Evolutionary conservation across 2,329 filamentous ascomycete species (phyloP).

Genomic region (Aspergillus proliferans): DNA sequence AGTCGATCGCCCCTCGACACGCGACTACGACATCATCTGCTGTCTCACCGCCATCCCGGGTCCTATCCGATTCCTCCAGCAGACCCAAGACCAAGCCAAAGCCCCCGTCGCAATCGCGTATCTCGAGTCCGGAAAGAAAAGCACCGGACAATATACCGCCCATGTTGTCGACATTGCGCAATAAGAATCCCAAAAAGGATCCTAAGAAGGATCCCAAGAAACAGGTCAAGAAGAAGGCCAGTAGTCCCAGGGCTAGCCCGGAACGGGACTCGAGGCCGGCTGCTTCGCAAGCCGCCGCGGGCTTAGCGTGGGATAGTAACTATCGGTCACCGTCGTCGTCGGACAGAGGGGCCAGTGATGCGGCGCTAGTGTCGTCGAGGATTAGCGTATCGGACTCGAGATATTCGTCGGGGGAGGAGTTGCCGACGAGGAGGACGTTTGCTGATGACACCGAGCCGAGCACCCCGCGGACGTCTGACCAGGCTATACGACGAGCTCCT

Average conservation of each 20-base stretch:
- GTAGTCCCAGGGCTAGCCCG: slow-evolving; percentile 2
- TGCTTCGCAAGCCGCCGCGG: slow-evolving; percentile 58
- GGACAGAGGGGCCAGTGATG: slow-evolving; percentile 23
- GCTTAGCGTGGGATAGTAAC: slow-evolving; percentile 52
- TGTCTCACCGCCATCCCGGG: slow-evolving; percentile 16
- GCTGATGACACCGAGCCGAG: slow-evolving; percentile 4
- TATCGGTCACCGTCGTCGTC: slow-evolving; percentile 19
- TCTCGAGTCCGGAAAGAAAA: slow-evolving; percentile 58
- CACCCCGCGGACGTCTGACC: slow-evolving; percentile 1
- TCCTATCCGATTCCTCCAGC: slow-evolving; percentile 23
- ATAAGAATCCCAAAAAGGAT: slow-evolving; percentile 39
- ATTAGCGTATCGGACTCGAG: slow-evolving; percentile 17
- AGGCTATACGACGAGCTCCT: slow-evolving; percentile 5
- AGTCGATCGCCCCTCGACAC: slow-evolving; percentile 9
- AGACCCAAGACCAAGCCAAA: slow-evolving; percentile 43
- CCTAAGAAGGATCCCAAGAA: slow-evolving; percentile 39
- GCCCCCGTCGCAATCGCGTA: slow-evolving; percentile 28
- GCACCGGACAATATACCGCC: slow-evolving; percentile 40
- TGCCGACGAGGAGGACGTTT: slow-evolving; percentile 7
- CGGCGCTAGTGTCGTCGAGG: slow-evolving; percentile 23
- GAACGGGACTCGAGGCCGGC: slow-evolving; percentile 45
- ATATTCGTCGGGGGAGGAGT: slow-evolving; percentile 17
- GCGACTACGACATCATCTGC: slow-evolving; percentile 11
- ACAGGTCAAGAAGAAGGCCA: slow-evolving; percentile 27
- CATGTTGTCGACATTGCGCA: slow-evolving; percentile 43